Conservation (phyloP, 2,329 filamentous ascomycete species). For the Didymellaceae sp. region DNA sequence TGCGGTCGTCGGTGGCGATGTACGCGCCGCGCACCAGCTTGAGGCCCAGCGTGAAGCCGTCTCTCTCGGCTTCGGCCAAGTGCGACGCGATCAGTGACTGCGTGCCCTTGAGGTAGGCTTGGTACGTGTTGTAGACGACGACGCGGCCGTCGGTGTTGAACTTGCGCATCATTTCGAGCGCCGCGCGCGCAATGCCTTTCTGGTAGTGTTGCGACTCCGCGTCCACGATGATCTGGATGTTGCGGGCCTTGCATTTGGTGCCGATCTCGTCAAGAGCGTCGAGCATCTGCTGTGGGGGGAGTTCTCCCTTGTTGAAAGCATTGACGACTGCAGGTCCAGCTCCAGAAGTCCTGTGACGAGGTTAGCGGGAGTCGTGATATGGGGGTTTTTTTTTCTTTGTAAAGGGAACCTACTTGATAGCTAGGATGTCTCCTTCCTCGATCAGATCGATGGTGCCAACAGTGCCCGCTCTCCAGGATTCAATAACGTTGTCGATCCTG, state of each 20-base stretch:
- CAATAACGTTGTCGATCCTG: conserved; percentile 42
- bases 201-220: conserved; percentile 58
- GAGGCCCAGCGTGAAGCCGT: conserved; percentile 61
- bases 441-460: conserved; percentile 40
- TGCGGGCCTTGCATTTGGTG: conserved; percentile 47
- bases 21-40: conserved; percentile 67
- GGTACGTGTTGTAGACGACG: conserved; percentile 74
- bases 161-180: conserved; percentile 57
- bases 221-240: conserved; percentile 55
- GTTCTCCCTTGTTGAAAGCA: conserved; percentile 45
- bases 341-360: conserved; percentile 50
- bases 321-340: conserved; percentile 51
- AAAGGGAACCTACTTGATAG: conserved; percentile 33
- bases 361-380: conserved; percentile 16
- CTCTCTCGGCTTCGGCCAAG: conserved; percentile 53
- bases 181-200: conserved; percentile 62
- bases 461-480: conserved; percentile 40
- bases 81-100: conserved; percentile 52
- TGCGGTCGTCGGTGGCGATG: conserved; percentile 57
- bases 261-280: conserved; percentile 53
- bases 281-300: conserved; percentile 52
- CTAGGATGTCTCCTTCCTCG: conserved; percentile 39
- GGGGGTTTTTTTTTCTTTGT: no score
- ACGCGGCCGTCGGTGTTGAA: conserved; percentile 53
- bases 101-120: conserved; percentile 62